Base-by-base conservation (phyloP, 495 filamentous ascomycete genomes). In the Tuber aestivum region DNA sequence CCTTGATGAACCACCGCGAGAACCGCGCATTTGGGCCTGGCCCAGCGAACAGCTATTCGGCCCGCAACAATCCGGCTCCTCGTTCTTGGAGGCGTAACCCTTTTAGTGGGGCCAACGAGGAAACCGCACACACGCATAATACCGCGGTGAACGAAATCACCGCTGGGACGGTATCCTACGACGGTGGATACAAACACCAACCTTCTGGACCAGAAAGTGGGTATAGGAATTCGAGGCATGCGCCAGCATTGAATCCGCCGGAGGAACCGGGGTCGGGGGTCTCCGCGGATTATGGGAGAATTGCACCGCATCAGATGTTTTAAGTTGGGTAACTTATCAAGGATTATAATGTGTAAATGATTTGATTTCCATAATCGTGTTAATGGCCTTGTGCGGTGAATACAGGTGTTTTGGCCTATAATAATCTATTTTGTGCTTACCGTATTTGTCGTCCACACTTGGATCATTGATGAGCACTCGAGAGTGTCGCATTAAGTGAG, bases 21-120 rank as follows among this genome's bases (percentile, higher is more conserved):
- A 69, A 78, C 41, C 74, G 74, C n/a, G 73, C 76, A 32, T 78
- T 78, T 45, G 76, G 76, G 0, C 76, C 76, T 2, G 41, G 65
- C n/a, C 72, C 75, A 23, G 75, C 41, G 45, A 76, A 76, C 35
- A 44, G 56, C 21, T 75, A 76, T 38, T 72, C 74, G 1, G 61
- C 69, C 9, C 50, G 70, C 35, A 70, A 42, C n/a, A 73, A 70
- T 50, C 70, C 38, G 50, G 27, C 76, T 21, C 73, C 74, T 8
- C 74, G 70, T 10, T 65, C 72, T 27, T 71, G 72, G 75, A 65
- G 32, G 16, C 27, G 27, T 16, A 77, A 74, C 68, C 76, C 73
- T 37, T 78, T 78, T 23, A 40, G 61, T 27, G 44, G 70, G 10
- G 27, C 61, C 20, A 76, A 74, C 23, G 77, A 78, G 42, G 73